These are phyloP conservation scores for Penicillium sp. DNA, from an alignment of 2,329 filamentous ascomycete species.

Conservation along the genomic window DNA sequence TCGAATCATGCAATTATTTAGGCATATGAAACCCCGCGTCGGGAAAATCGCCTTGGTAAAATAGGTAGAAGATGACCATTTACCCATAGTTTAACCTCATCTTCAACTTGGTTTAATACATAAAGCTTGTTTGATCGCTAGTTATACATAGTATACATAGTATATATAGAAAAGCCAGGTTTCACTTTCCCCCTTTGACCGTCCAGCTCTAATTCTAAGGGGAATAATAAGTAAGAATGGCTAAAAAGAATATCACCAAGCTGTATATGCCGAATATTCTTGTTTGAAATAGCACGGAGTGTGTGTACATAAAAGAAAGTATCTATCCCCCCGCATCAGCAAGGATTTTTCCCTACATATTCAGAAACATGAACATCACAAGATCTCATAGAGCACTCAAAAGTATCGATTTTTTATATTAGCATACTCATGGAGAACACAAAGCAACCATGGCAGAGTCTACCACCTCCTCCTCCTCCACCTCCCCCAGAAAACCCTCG, in stretches of 20 bases:
- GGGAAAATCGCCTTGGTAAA: slow-evolving; percentile 8
- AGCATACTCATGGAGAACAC: not conserved
- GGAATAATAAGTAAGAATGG: too few species aligned
- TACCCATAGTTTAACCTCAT: not conserved
- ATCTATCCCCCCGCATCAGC: not conserved
- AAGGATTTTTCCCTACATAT: not conserved
- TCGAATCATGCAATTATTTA: not conserved
- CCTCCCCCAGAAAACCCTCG: slow-evolving; percentile 1
- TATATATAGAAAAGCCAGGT: too few species aligned
- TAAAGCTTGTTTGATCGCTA: not conserved
- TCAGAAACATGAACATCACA: too few species aligned
- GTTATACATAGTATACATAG: too few species aligned
- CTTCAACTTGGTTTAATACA: not conserved
- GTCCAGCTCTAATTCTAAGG: too few species aligned
- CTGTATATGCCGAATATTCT: too few species aligned
- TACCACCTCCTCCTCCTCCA: slow-evolving; percentile 5
- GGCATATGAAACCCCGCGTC: slow-evolving; percentile 11
- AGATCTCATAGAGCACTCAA: not conserved
- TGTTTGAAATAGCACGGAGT: too few species aligned
- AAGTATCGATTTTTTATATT: too few species aligned
- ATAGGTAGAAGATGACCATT: not conserved
- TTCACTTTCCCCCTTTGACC: too few species aligned
- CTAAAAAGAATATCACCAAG: too few species aligned
- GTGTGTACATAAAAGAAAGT: not conserved
- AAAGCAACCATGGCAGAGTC: not conserved